Evolutionary conservation across 441 rosid species (phyloP), one percentile per base, ranked within the genome.

Genomic region (Flueggea neowawraea): DNA sequence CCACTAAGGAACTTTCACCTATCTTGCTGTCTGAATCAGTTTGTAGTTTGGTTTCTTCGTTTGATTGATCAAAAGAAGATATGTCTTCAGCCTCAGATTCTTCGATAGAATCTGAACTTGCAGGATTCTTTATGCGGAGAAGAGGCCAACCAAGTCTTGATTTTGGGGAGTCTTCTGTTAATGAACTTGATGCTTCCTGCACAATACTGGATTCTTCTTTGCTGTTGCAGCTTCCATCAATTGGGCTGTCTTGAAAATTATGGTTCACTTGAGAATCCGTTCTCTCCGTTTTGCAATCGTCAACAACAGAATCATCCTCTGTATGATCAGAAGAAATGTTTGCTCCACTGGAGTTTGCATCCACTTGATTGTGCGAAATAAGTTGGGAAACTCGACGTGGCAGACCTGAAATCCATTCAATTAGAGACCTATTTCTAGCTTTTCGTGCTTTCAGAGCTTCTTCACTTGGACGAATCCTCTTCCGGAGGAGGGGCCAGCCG

Each of bases 401-500:
- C 17, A 84, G 78, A 75, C 72, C 79, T 91, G 84, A 77, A 3
- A 80, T 87, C 96, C 97, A 85, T 68, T 86, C 83, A 14, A 86
- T 84, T 47, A 88, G 86, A 10, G 97, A 83, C 68, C 70, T 60
- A 3, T 70, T 80, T 73, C 89, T 73, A 60, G 78, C 69, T 3
- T 75, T 69, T 52, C 62, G 52, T 10, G 64, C 72, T 69, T 69
- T 55, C 33, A 78, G 80, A 68, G 66, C 57, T 55, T 55, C 83
- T 16, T 60, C 63, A 72, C 61, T 68, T 50, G 73, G 57, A 55
- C 16, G 28, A 47, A 28, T 51, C 43, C 39, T 60, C 69, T 78
- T 78, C 50, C 69, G 76, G 44, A 84, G 78, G 52, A 94, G 76
- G 4, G 97, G 98, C 95, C 98, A 94, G 47, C 98, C 96, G 0